Conservation (phyloP, 371 early-diverging fungal species). For the Mucor velutinosus region DNA sequence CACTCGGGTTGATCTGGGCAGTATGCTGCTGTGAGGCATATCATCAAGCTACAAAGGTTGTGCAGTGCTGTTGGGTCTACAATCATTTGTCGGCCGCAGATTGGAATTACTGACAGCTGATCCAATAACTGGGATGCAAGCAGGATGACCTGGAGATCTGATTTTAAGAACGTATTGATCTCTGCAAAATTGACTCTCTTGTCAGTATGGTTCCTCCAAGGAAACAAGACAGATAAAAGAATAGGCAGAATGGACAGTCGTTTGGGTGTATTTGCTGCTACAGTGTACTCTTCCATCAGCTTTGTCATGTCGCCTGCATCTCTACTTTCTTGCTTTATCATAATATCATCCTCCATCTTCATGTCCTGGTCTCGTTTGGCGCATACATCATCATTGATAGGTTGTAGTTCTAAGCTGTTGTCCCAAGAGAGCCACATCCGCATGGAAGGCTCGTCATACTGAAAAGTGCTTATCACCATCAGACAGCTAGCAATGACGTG, state of each 20-base stretch:
- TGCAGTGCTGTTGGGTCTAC: background rate
- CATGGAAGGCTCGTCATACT: conserved; percentile 28
- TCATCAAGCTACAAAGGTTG: background rate
- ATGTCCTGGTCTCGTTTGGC: background rate
- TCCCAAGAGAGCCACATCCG: conserved; percentile 29
- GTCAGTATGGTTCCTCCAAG: background rate
- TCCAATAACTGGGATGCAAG: conserved; percentile 17
- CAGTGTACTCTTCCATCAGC: background rate
- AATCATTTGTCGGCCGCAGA: conserved; percentile 9
- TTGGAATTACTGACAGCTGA: conserved; percentile 8
- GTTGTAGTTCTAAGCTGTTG: background rate
- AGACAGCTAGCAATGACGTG: conserved; percentile 28
- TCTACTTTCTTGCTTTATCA: background rate
- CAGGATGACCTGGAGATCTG: conserved; percentile 11
- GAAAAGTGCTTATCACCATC: conserved; percentile 28
- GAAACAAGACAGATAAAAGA: conserved; percentile 13
- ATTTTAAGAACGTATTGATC: background rate
- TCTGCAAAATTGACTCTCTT: background rate
- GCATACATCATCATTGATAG: background rate
- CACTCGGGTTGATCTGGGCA: background rate
- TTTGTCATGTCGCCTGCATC: background rate
- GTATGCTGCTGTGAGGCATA: background rate
- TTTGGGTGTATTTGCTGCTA: background rate
- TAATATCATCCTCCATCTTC: background rate
- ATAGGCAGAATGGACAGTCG: conserved; percentile 10